phyloP scores from a whole-genome alignment of 2,329 filamentous ascomycete genomes.

The Diplodia mutila region DNA sequence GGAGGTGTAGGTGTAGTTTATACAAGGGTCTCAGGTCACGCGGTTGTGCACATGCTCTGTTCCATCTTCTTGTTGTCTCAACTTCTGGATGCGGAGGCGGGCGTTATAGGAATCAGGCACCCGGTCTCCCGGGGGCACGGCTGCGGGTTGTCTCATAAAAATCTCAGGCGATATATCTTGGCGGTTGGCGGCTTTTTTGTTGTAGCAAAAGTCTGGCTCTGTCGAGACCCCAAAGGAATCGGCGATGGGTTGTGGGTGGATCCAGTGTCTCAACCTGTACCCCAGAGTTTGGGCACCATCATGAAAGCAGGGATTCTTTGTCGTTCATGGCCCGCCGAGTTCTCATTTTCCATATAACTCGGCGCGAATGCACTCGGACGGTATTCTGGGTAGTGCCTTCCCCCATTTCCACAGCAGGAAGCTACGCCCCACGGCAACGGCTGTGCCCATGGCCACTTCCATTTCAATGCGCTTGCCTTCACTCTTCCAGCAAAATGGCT shows the following conservation, averaged over 20 bases:
- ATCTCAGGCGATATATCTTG: constrained; percentile 18
- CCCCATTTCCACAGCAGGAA: not conserved
- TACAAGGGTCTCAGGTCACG: constrained; percentile 20
- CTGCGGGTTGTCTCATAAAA: constrained; percentile 20
- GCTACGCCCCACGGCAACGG: not conserved
- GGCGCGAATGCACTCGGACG: not conserved
- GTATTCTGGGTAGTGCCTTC: not conserved
- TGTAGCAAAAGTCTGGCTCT: not conserved
- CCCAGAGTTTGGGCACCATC: not conserved
- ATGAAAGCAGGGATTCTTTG: constrained; percentile 5
- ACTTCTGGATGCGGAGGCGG: constrained; percentile 12
- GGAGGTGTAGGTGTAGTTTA: constrained; percentile 22
- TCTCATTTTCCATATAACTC: not conserved
- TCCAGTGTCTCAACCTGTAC: not conserved
- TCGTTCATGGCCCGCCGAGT: not conserved
- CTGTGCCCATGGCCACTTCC: not conserved
- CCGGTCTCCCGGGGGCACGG: not conserved
- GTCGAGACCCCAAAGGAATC: not conserved
- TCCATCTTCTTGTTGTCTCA: constrained; percentile 6
- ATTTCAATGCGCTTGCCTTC: constrained; percentile 15
- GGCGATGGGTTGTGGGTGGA: not conserved
- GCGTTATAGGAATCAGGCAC: constrained; percentile 7
- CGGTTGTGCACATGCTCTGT: constrained; percentile 19
- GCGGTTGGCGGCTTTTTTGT: not conserved
- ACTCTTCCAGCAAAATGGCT: not conserved